Base-by-base conservation (phyloP, 768 basidiomycete species). In the Suillus subluteus region DNA sequence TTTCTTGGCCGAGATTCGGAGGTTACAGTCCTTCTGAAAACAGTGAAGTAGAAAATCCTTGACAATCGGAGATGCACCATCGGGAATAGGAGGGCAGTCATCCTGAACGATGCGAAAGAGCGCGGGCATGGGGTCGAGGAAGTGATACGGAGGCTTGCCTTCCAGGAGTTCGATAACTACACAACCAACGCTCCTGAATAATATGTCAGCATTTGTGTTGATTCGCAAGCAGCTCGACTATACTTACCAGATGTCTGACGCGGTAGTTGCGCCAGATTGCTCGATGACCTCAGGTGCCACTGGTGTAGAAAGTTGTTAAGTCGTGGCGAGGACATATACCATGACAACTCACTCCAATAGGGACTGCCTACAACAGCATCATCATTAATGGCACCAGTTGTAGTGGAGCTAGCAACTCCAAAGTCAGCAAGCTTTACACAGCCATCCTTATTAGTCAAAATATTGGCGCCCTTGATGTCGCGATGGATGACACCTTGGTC, bases 221-320 rank as follows among this genome's bases (percentile, higher is more conserved):
- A 58, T 37, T 48, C 50, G 15, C 21, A 30, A 26, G 32, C 7
- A 38, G 21, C 32, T 44, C n/a, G 50, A 16, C 12, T 13, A 16
- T n/a, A 79, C 83, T 26, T 68, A 86, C 95, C 98, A 99, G 66
- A 99, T 95, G 78, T 99, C 98, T 21, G 95, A 97, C 16, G 98
- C 91, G 1, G 97, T 98, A 1, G 95, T 96, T 38, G 98, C 97
- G 38, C 98, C 98, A 38, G 91, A 91, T 78, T 99, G 98, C 72
- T 99, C 98, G 66, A 99, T 98, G 58, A 99, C 94, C 79, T 99
- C 98, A 2, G 98, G 98, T 11, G 98, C 96, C 98, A 99, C 92
- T 94, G 70, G 48, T 66, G 56, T 38, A 37, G 68, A 62, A 46
- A 63, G 59, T 56, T 21, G 55, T 66, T 63, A 35, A 73, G 56